Evolutionary conservation across 1,139 yeast genomes (phyloP), one percentile per base, ranked within the genome.

Genomic region (Zygosaccharomyces pseudobailii): DNA sequence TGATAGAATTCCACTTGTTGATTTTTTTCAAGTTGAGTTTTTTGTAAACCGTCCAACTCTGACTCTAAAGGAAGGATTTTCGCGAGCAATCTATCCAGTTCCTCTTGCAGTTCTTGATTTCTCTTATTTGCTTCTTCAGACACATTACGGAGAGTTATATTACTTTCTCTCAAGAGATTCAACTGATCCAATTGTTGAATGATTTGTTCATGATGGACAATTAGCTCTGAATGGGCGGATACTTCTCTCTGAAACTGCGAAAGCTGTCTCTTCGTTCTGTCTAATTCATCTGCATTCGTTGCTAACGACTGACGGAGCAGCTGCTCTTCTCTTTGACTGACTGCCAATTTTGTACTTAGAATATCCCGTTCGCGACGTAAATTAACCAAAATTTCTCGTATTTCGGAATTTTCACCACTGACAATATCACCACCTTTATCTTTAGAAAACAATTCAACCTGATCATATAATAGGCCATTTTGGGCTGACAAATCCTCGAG

Each of bases 321-420:
- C 34, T 55, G 58, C 48, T 63, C 55, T 33, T 67, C 69, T 37
- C 67, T 58, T 13, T 59, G 49, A 7, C 65, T 55, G 23, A 74
- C 69, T 8, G 75, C 74, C 24, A 79, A 70, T 56, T 82, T 84
- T 19, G 81, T 76, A 47, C 82, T 87, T 1, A 82, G 74, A 4
- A 82, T 72, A 53, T 88, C 96, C 62, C 85, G 86, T 57, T 87
- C 95, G 53, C 85, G 81, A 43, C 90, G 82, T 49, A 88, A 71
- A 57, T 77, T 82, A 6, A 74, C 66, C 35, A 88, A 69, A 31
- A 88, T 75, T 54, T 83, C 84, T 10, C 48, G 43, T 33, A 39
- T 47, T 9, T 42, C 47, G 3, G 43, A 25, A 33, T 24, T 50
- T 17, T 63, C 65, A 40, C 61, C 54, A 37, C 68, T 52, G 9